phyloP scores from a whole-genome alignment of 805 yeast genomes.

The Torulaspora indica region DNA sequence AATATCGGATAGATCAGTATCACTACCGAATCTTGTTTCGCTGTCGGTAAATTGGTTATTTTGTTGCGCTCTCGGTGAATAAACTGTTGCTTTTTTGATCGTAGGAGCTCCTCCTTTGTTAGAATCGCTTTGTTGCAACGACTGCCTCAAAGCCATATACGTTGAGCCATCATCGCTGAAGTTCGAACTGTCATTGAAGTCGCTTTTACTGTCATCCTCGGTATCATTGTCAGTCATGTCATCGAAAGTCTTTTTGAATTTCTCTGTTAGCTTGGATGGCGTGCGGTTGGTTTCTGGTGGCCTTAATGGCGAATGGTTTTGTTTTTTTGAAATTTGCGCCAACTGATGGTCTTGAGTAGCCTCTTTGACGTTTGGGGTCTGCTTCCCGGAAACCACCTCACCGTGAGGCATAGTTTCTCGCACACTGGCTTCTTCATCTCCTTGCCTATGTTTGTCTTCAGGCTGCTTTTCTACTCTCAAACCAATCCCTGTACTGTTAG shows the following conservation, averaged over 20 bases:
- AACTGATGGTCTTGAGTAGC: background rate
- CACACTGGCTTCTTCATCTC: background rate
- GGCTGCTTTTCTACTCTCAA: slow-evolving; percentile 14
- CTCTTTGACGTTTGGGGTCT: background rate
- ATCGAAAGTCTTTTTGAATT: slow-evolving; percentile 15
- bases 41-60: slow-evolving; percentile 2
- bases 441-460: background rate
- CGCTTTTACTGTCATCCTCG: slow-evolving; percentile 14
- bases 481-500: slow-evolving; percentile 20
- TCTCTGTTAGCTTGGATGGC: slow-evolving; percentile 14
- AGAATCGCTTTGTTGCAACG: slow-evolving; percentile 8
- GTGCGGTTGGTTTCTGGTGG: slow-evolving; percentile 13
- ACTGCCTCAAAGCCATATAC: slow-evolving; percentile 23
- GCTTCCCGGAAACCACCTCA: background rate
- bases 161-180: slow-evolving; percentile 22
- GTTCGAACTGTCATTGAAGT: slow-evolving; percentile 10
- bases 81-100: slow-evolving; percentile 7
- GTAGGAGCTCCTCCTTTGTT: slow-evolving; percentile 2
- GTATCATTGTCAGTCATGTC: slow-evolving; percentile 16
- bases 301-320: slow-evolving; percentile 6
- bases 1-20: slow-evolving; percentile 4
- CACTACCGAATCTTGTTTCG: slow-evolving; percentile 3
- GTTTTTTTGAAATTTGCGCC: background rate
- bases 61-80: slow-evolving; percentile 7
- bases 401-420: too few relatives aligned